Percentiles rank a stretch among this genome's conserved stretches.
These are phyloP conservation scores for Aspergillus sp. DNA, from an alignment of 2,329 filamentous ascomycete genomes.

Conservation along the genomic window DNA sequence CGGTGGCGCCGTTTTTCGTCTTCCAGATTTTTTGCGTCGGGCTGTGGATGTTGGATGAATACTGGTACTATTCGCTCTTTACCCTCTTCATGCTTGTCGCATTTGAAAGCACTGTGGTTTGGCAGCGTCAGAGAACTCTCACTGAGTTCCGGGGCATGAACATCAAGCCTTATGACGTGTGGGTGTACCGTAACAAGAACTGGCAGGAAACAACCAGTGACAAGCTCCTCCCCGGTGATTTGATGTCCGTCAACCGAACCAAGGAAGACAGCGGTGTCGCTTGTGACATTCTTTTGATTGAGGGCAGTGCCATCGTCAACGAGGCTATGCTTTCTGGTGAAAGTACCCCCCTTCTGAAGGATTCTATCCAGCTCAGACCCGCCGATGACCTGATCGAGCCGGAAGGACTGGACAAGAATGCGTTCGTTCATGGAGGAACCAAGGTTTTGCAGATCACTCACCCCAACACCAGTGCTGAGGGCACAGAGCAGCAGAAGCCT, in stretches of 20 bases:
- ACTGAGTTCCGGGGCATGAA: constrained; percentile 98
- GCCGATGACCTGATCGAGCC: constrained; percentile 72
- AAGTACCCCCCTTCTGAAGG: constrained; percentile 92
- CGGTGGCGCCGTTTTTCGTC: constrained; percentile 97
- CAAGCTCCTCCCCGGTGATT: constrained; percentile 82
- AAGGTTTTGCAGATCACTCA: constrained; percentile 96
- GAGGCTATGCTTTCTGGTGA: constrained; percentile 99
- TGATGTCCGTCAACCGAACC: constrained; percentile 85
- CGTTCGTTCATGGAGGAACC: constrained; percentile 93
- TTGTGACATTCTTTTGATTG: constrained; percentile 92
- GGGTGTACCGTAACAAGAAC: constrained; percentile 77
- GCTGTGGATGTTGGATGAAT: constrained; percentile 97
- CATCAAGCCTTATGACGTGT: constrained; percentile 96
- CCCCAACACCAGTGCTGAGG: constrained; percentile 64
- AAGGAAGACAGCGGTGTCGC: constrained; percentile 97
- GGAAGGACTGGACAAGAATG: constrained; percentile 91
- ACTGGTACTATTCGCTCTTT: constrained; percentile 99
- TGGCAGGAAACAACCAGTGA: constrained; percentile 89
- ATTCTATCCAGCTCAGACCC: constrained; percentile 86
- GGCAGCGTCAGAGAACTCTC: constrained; percentile 93
- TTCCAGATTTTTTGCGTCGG: constrained; percentile 99
- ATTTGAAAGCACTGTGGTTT: constrained; percentile 97
- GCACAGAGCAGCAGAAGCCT: constrained; percentile 53
- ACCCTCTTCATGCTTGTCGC: constrained; percentile 97
- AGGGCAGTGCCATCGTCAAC: constrained; percentile 95